Conservation (phyloP, 75 land plant genomes). For the Ceratopteris richardii region DNA sequence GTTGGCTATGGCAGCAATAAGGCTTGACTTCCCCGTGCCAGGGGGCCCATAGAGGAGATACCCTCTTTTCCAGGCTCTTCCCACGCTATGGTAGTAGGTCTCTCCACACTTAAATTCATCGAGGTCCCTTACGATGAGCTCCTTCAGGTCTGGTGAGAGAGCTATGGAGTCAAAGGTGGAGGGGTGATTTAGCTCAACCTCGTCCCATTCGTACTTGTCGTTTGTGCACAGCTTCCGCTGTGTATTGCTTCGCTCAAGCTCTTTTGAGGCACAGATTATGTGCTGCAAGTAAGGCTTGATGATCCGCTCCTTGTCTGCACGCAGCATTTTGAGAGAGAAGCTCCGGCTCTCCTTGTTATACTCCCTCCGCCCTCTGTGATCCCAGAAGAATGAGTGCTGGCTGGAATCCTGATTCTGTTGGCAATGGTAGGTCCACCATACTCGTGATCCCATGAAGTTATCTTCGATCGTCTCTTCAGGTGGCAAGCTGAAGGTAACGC, state of each 20-base stretch:
- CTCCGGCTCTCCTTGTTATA: conserved; percentile 48
- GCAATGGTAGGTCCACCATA: conserved; percentile 62
- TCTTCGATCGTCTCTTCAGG: conserved; percentile 50
- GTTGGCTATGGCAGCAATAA: conserved; percentile 68
- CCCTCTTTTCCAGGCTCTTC: conserved; percentile 70
- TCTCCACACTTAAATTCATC: conserved; percentile 28
- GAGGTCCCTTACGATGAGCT: conserved; percentile 32
- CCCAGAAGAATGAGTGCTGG: not conserved
- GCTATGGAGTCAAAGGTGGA: conserved; percentile 59
- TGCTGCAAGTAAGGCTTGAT: conserved; percentile 42
- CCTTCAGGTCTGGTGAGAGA: conserved; percentile 39
- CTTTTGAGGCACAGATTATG: conserved; percentile 35
- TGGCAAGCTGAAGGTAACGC: conserved; percentile 35
- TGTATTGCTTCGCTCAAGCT: conserved; percentile 45
- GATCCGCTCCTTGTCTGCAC: conserved; percentile 29
- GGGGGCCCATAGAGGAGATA: conserved; percentile 65
- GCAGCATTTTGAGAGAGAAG: conserved; percentile 49
- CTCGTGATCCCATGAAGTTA: conserved; percentile 37
- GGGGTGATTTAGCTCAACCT: conserved; percentile 59
- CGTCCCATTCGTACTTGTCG: conserved; percentile 35
- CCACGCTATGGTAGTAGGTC: conserved; percentile 44
- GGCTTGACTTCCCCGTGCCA: conserved; percentile 60
- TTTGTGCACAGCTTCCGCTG: conserved; percentile 45
- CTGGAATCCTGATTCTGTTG: conserved; percentile 26
- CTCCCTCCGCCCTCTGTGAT: conserved; percentile 9